Evolutionary conservation across 2,329 filamentous ascomycete species (phyloP).

Genomic region (Ampelomyces quisqualis): DNA sequence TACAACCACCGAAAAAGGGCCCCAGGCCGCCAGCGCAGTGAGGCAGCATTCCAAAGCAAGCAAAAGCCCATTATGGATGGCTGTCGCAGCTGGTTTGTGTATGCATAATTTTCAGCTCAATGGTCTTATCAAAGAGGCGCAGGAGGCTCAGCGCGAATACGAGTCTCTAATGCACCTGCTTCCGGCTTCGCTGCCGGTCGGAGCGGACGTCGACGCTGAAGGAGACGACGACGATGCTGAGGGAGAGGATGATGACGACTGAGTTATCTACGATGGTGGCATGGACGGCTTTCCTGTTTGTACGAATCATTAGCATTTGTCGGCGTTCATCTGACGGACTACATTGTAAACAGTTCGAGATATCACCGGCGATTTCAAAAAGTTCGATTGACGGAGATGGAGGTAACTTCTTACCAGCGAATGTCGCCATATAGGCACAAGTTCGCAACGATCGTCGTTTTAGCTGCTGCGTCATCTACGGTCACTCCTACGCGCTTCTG

Average conservation of each 20-base stretch:
- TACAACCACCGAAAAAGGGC: slow-evolving; percentile 65
- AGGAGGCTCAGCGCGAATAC: slow-evolving; percentile 19
- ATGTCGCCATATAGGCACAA: no score
- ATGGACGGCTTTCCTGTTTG: no score
- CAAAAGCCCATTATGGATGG: slow-evolving; percentile 31
- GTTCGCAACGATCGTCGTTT: no score
- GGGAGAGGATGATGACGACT: no score
- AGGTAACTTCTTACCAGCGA: no score
- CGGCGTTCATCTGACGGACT: slow-evolving; percentile 5
- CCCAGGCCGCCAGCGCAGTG: slow-evolving; percentile 49
- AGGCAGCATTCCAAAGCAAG: slow-evolving; percentile 27
- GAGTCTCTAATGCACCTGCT: slow-evolving; percentile 25
- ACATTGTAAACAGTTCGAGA: slow-evolving; percentile 2
- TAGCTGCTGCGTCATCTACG: no score
- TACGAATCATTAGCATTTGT: slow-evolving; percentile 2
- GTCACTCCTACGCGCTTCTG: no score
- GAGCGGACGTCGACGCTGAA: slow-evolving; percentile 21
- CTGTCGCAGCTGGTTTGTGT: slow-evolving; percentile 35
- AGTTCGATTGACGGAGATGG: neutral
- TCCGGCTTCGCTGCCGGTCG: slow-evolving; percentile 25
- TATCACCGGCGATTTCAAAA: slow-evolving; percentile 4
- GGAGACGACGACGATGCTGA: slow-evolving; percentile 22
- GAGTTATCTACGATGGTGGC: neutral
- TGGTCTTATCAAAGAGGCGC: slow-evolving; percentile 31
- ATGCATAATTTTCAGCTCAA: slow-evolving; percentile 32